Base-by-base conservation (phyloP, 2,329 filamentous ascomycete genomes). In the Pseudogymnoascus sp. region DNA sequence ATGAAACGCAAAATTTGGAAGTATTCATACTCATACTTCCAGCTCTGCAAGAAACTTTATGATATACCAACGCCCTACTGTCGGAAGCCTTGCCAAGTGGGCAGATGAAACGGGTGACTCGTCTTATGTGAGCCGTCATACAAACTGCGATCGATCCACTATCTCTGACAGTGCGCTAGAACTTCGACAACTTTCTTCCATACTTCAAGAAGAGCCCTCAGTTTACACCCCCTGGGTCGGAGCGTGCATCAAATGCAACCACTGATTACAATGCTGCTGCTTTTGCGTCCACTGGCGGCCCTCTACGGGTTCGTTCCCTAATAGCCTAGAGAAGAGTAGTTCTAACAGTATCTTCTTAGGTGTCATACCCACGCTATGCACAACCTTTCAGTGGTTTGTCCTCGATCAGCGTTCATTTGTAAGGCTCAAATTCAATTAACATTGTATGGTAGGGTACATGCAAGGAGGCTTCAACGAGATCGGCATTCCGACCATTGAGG, bases 341-440 rank as follows among this genome's bases (percentile, higher is more conserved):
- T n/a, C 36, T 37, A 15, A 37, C 13, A 13, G 15, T n/a, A 37
- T 15, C 36, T 15, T 21, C 1, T 4, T 37, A 37, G 37, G 74
- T 79, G 1, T 74, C 76, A 0, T 79, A 74, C 62, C 62, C 73
- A 3, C 76, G 78, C 59, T 79, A 71, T 45, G 74, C 71, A 4
- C 69, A 73, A 63, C 67, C 75, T 0, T 76, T 76, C 29, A 59
- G 61, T 12, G 59, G 40, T 33, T n/a, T 37, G 36, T 37, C 36
- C 36, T 15, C 36, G 13, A n/a, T 37, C 7, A 15, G 36, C 13
- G 13, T 37, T 13, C 13, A 5, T 6, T n/a, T 37, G 13, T 37
- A 3, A 37, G 36, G 13, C 15, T 37, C 13, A 37, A 12, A 13
- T 13, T 37, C 12, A 13, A 13, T 13, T 31, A 52, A 27, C n/a